phyloP scores from a whole-genome alignment of 441 rosid species.

The Mallotus japonicus region DNA sequence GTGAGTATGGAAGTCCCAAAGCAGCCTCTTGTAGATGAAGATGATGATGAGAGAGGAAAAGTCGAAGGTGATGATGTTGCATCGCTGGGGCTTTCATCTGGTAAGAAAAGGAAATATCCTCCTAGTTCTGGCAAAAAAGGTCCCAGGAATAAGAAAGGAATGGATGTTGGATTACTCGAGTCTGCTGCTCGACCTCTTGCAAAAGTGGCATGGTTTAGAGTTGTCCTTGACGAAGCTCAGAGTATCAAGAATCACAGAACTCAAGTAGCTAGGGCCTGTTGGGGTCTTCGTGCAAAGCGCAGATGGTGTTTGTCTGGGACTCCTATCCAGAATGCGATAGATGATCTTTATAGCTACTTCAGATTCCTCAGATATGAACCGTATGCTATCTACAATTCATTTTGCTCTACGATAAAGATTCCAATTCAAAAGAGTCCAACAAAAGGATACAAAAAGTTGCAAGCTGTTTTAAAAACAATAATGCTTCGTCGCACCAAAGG shows the following conservation, averaged over 20 bases:
- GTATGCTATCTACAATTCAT: slow-evolving; percentile 54
- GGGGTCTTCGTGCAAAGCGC: slow-evolving; percentile 95
- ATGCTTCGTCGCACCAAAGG: slow-evolving; percentile 98
- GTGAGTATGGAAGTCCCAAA: slow-evolving; percentile 96
- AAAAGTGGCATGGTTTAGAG: slow-evolving; percentile 87
- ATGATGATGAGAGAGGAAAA: slow-evolving; percentile 55
- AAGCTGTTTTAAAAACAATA: slow-evolving; percentile 75
- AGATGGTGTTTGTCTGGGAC: slow-evolving; percentile 98
- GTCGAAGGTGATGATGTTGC: slow-evolving; percentile 39
- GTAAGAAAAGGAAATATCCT: slow-evolving; percentile 58
- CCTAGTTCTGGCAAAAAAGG: slow-evolving; percentile 46
- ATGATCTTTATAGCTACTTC: slow-evolving; percentile 93
- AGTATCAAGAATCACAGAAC: slow-evolving; percentile 91
- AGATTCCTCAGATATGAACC: slow-evolving; percentile 91
- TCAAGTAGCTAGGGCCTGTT: slow-evolving; percentile 92
- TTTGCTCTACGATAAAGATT: slow-evolving; percentile 56
- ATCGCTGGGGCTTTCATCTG: slow-evolving; percentile 33
- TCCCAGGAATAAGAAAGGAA: slow-evolving; percentile 48
- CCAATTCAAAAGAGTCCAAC: slow-evolving; percentile 59
- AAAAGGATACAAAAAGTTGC: slow-evolving; percentile 71
- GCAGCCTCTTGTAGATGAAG: slow-evolving; percentile 62
- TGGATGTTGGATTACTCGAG: slow-evolving; percentile 42
- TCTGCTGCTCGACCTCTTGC: slow-evolving; percentile 73
- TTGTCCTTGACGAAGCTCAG: slow-evolving; percentile 94
- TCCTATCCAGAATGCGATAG: slow-evolving; percentile 89